These are phyloP conservation scores for Backusella psychrophila DNA, from an alignment of 192 early-diverging fungal species.

Conservation along the genomic window DNA sequence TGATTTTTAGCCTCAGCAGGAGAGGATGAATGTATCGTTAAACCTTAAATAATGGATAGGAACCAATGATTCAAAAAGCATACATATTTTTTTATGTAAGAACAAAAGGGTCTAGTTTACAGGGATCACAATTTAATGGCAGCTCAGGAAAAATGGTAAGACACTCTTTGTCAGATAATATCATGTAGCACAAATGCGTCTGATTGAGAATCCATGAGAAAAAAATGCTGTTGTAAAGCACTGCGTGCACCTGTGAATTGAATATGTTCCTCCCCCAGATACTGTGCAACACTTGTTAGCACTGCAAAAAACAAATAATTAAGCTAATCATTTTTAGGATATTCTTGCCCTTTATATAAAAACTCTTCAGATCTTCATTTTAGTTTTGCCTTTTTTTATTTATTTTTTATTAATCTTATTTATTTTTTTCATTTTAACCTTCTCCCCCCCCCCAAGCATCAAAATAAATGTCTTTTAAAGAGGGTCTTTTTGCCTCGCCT, in stretches of 20 bases:
- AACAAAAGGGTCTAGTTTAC: background rate
- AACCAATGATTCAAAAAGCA: background rate
- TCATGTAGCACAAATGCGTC: background rate
- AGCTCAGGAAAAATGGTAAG: background rate
- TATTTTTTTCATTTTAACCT: background rate
- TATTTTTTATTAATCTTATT: background rate
- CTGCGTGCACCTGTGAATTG: background rate
- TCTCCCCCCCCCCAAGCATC: background rate
- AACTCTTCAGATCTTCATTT: background rate
- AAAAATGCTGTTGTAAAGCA: background rate
- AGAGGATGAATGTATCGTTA: too few relatives aligned
- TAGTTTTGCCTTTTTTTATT: constrained; percentile 4
- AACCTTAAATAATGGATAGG: too few relatives aligned
- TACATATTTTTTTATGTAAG: constrained; percentile 2
- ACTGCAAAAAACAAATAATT: background rate
- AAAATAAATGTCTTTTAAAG: background rate
- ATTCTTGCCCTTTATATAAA: background rate
- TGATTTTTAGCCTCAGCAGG: too few relatives aligned
- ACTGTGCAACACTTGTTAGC: background rate
- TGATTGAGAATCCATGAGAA: background rate
- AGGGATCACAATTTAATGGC: background rate
- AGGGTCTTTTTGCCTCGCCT: constrained; percentile 20
- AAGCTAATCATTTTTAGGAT: background rate
- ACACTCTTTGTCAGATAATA: background rate
- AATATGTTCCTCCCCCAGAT: background rate